Conservation (phyloP, 2,329 filamentous ascomycete genomes). For the Clonostachys sp. region DNA sequence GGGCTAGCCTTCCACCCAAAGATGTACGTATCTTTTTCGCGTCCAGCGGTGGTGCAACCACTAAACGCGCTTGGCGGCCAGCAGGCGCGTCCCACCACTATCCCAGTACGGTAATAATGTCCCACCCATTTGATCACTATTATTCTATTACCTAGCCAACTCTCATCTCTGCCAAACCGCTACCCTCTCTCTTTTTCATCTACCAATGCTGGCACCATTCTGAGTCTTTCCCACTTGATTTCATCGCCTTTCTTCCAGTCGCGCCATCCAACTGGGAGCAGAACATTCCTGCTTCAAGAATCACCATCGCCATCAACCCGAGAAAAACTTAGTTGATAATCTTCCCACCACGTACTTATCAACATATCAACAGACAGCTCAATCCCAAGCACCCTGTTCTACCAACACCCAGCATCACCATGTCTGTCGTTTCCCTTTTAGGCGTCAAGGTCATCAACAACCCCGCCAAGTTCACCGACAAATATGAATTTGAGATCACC, state of each 20-base stretch:
- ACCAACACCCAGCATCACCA: conserved; percentile 25
- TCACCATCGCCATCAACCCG: too few relatives aligned
- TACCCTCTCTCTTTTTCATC: too few relatives aligned
- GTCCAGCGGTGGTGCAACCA: not conserved
- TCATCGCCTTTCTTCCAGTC: too few relatives aligned
- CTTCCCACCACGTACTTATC: conserved; percentile 1
- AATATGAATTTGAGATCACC: conserved; percentile 97
- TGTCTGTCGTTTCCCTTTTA: conserved; percentile 95
- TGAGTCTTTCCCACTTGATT: too few relatives aligned
- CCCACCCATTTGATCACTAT: too few relatives aligned
- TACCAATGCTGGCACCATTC: too few relatives aligned
- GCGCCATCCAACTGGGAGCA: too few relatives aligned
- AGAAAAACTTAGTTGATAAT: too few relatives aligned
- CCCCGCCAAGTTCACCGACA: conserved; percentile 86
- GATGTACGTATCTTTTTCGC: not conserved
- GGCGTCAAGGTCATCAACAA: conserved; percentile 97
- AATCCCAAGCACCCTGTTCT: conserved; percentile 15
- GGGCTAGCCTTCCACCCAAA: not conserved
- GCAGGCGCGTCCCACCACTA: conserved; percentile 2
- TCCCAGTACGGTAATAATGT: too few relatives aligned
- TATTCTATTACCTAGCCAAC: too few relatives aligned
- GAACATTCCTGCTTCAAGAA: too few relatives aligned
- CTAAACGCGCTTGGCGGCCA: conserved; percentile 1
- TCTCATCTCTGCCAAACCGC: too few relatives aligned
- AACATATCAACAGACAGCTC: conserved; percentile 10